phyloP scores from a whole-genome alignment of 176 grass and related monocot genomes.

The Avena sativa region DNA sequence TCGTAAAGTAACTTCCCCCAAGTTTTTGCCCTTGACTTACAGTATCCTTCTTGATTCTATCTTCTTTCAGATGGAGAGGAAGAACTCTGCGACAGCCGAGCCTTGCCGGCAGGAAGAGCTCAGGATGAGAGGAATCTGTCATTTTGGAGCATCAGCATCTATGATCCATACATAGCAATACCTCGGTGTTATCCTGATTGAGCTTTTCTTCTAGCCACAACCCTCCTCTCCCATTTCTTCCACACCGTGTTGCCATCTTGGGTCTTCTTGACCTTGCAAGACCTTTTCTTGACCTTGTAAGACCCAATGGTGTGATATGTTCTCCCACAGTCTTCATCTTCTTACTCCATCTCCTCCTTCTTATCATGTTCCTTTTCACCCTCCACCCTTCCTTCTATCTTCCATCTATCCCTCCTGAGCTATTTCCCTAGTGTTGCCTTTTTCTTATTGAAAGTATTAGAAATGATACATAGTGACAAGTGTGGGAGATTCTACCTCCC shows the following conservation, averaged over 20 bases:
- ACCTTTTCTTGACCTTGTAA: conserved; percentile 99
- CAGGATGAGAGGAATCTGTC: background rate
- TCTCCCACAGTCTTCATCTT: too few species aligned
- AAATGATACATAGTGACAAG: background rate
- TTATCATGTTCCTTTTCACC: accelerated
- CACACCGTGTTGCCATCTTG: accelerated
- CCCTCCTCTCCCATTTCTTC: background rate
- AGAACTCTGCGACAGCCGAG: background rate
- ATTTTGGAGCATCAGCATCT: accelerated
- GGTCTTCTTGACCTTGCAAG: conserved; percentile 97
- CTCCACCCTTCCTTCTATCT: background rate
- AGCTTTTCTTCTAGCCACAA: conserved; percentile 56
- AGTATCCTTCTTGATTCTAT: background rate
- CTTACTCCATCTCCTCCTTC: accelerated
- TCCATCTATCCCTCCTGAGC: conserved; percentile 93
- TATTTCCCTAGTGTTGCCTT: background rate
- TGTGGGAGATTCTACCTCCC: background rate
- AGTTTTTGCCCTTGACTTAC: conserved; percentile 20
- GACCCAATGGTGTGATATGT: conserved; percentile 35
- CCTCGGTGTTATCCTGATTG: conserved; percentile 70
- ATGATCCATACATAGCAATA: background rate
- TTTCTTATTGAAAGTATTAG: background rate
- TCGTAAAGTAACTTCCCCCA: background rate
- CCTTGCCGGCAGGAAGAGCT: background rate
- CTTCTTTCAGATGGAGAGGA: conserved; percentile 31